Evolutionary conservation across 1,284 basidiomycete genomes (phyloP).

Genomic region (Coniferiporia weirii): DNA sequence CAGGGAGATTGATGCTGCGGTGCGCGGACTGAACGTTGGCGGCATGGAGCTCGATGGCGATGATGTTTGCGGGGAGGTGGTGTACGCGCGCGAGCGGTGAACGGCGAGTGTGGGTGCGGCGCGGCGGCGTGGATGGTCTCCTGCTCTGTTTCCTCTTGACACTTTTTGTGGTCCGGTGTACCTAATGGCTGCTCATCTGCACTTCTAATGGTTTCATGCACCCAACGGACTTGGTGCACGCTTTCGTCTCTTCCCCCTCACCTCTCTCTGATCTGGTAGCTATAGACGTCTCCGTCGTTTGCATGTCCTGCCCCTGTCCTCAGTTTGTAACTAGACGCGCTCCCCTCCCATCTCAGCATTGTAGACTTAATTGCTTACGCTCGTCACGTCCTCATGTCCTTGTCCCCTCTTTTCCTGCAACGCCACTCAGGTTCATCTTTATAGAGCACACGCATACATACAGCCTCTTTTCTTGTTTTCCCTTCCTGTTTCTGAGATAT

Average conservation of each 20-base stretch:
- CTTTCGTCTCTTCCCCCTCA: not conserved
- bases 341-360: not conserved
- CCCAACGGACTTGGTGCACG: too few species aligned
- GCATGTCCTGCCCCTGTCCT: not conserved
- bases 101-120: not conserved
- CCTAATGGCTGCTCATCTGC: too few species aligned
- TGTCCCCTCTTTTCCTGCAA: not conserved
- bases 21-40: constrained; percentile 2
- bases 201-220: too few species aligned
- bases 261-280: not conserved
- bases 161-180: too few species aligned
- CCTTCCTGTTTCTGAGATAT: too few species aligned
- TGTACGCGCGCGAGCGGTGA: constrained; percentile 4
- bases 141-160: not conserved
- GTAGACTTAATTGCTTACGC: not conserved
- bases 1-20: constrained; percentile 44
- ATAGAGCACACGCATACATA: too few species aligned
- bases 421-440: not conserved
- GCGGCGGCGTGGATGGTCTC: not conserved
- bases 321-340: not conserved
- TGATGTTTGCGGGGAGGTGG: not conserved
- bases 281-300: not conserved
- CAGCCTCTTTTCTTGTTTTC: too few species aligned
- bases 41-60: constrained; percentile 8
- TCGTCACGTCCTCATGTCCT: not conserved